phyloP scores from a whole-genome alignment of 352 stramenopile species.

The Globisporangium lucens region DNA sequence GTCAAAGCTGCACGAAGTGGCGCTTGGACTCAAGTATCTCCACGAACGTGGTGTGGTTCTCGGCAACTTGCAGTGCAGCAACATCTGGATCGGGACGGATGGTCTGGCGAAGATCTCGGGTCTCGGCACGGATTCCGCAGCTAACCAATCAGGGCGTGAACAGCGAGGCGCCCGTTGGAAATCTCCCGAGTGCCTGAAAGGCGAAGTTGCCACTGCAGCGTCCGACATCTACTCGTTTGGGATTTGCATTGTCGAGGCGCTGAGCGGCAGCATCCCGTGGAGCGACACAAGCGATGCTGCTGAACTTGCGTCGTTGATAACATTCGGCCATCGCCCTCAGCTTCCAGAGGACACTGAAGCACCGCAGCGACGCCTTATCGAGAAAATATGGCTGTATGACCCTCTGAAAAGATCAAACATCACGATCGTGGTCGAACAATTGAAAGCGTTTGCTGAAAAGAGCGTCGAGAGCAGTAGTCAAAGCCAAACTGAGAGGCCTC shows the following conservation, averaged over 20 bases:
- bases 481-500: no score
- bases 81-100: conserved; percentile 5
- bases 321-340: background rate
- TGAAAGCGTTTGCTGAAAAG: no score
- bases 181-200: background rate
- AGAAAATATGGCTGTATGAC: background rate
- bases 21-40: conserved; percentile 37
- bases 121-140: background rate
- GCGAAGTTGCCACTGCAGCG: background rate
- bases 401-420: no score
- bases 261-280: background rate
- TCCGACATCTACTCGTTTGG: conserved; percentile 3
- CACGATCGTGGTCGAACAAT: no score
- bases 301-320: no score
- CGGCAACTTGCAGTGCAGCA: background rate
- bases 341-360: background rate
- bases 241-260: background rate
- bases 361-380: background rate
- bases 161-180: background rate
- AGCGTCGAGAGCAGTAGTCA: no score
- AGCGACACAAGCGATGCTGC: no score
- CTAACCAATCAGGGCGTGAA: background rate
- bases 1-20: conserved; percentile 11
- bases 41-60: background rate
- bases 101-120: background rate